Base-by-base conservation (phyloP, 345 rosid species). In the Mangifera indica region DNA sequence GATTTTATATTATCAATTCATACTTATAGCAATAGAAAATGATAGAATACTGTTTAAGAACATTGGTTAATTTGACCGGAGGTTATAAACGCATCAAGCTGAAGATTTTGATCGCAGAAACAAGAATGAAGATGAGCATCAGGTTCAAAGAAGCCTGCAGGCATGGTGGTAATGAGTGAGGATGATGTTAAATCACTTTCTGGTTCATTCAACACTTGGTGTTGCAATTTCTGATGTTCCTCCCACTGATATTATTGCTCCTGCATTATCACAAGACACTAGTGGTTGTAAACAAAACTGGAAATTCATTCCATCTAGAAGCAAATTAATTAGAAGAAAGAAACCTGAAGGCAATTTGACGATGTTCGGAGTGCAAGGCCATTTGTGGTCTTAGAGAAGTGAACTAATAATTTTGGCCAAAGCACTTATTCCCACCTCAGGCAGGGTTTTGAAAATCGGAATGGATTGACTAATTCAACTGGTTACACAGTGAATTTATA, bases 181-280 rank as follows among this genome's bases (percentile, higher is more conserved):
- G 42, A 37, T 37, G 42, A 37, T 37, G 71, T 67, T 22, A 67
- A 11, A n/a, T 67, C 71, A 21, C 71, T 67, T 29, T 67, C 60
- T 5, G 71, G 60, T 42, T 44, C 67, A 48, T 53, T 44, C 1
- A 63, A 42, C 22, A 63, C 53, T 15, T 37, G 42, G 8, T 5
- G 42, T 37, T 37, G 42, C 42, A 37, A 37, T 29, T 37, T 37
- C 42, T 37, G 42, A 37, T 37, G 8, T 1, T 37, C 42, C 42
- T 37, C 8, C 42, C 42, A 37, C 8, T 37, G 42, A 37, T n/a
- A n/a, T 37, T 49, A 6, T 46, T 49, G 18, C 53, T 49, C 18
- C 53, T 49, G 53, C 18, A 3, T 13, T 49, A 14, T 49, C 18
- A 49, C 42, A 37, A 37, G 42, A 5, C 42, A 37, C 7, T 37